Evolutionary conservation across 441 rosid genomes (phyloP), one percentile per base, ranked within the genome.

Genomic region (Mallotus japonicus): DNA sequence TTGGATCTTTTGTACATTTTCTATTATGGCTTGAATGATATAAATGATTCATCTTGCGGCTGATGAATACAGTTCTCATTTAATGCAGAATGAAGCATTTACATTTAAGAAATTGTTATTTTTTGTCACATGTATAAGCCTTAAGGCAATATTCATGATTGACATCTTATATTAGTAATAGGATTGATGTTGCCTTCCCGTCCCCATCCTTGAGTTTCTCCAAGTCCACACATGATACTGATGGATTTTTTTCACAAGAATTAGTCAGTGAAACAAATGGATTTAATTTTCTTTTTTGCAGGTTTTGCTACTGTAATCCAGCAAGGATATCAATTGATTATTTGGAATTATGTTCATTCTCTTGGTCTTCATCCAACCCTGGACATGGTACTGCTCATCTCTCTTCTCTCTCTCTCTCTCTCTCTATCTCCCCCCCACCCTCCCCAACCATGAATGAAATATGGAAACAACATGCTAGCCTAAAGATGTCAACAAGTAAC

Each of bases 331-430:
- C 96, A 46, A 85, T 90, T 47, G 32, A 81, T 94, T 62, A 88
- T 89, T 68, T 92, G 95, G 97, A 92, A 87, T 76, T 92, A 86
- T 24, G 97, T 87, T 71, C 94, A 88, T 78, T 69, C 81, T 77
- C 92, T 89, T 73, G 88, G 87, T 82, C 87, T 89, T 13, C 89
- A 86, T 81, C 97, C 92, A 70, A 85, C 92, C 77, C 95, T 93
- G 62, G 87, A 92, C 62, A 79, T 89, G 95, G 97, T 88, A 80
- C 24, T 64, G 34, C 24, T 42, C 10, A 42, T 5, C 8, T 42
- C 46, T 42, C 46, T 5, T 5, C 8, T 42, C 46, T 42, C 46
- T 42, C 72, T 22, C 61, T 22, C 11, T 32, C 34, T 54, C 16
- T 60, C 51, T 5, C 16, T 55, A n/a, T 34, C 8, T 24, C 53